Evolutionary conservation across 768 basidiomycete genomes (phyloP), one percentile per base, ranked within the genome.

Genomic region (Galerina marginata): DNA sequence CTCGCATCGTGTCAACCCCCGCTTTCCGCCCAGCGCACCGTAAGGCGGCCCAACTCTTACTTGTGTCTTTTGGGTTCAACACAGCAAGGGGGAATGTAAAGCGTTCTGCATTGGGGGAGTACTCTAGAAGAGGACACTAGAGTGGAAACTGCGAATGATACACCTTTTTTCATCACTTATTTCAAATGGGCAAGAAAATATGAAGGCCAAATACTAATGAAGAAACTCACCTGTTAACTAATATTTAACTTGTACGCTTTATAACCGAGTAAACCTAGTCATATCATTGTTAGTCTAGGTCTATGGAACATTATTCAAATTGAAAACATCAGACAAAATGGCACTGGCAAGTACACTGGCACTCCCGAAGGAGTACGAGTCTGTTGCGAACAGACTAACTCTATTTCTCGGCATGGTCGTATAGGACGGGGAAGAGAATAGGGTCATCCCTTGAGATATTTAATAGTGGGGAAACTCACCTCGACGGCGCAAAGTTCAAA

Each of bases 391-490:
- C 86, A 83, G 81, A 88, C 86, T 72, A 71, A 68, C 88, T 89
- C 89, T 91, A 74, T 84, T 80, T 73, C 89, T 91, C 90, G 86
- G 80, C 91, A 92, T 87, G 84, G 91, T 91, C 90, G 90, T 88
- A 71, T 91, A 91, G 77, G 90, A 88, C 89, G 90, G 90, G 90
- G 90, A 91, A 92, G 89, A 91, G 90, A 91, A 91, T 84, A 81
- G 81, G 81, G 84, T 88, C 89, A 90, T 90, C 88, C 72, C 57
- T 53, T 62, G 53, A 20, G 20, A 33, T 6, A 50, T 15, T 10
- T 48, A 25, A 48, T 12, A 42, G 15, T 26, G 42, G 9, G 38
- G 25, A 37, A 37, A 60, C 67, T 65, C 61, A 63, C 64, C 63
- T 59, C 20, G 37, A 14, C 6, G 38, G 6, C 16, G 49, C 29